phyloP scores from a whole-genome alignment of 805 yeast species.

The Torulaspora maleeae region DNA sequence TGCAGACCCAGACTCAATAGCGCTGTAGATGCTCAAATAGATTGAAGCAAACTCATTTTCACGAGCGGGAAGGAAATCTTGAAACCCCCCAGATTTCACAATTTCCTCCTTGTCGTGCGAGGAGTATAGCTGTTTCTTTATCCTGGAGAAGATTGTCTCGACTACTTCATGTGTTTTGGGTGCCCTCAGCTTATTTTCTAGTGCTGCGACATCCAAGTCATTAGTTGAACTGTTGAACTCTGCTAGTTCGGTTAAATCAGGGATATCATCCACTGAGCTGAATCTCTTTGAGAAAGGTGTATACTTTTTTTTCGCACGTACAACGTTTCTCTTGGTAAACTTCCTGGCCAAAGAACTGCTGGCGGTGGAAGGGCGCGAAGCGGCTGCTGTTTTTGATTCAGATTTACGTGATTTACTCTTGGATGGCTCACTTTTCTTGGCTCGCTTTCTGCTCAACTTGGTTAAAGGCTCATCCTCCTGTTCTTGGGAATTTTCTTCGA shows the following conservation, averaged over 20 bases:
- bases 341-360: slow-evolving; percentile 19
- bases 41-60: slow-evolving; percentile 75
- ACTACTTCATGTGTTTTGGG: slow-evolving; percentile 37
- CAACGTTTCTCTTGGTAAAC: slow-evolving; percentile 33
- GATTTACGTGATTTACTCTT: slow-evolving; percentile 7
- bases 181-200: slow-evolving; percentile 36
- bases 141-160: slow-evolving; percentile 35
- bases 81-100: slow-evolving; percentile 37
- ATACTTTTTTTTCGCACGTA: slow-evolving; percentile 31
- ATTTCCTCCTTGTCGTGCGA: slow-evolving; percentile 41
- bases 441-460: background rate
- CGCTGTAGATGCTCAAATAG: slow-evolving; percentile 62
- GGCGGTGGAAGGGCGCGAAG: slow-evolving; percentile 10
- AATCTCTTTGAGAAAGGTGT: slow-evolving; percentile 29
- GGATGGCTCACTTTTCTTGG: background rate
- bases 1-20: slow-evolving; percentile 67
- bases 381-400: slow-evolving; percentile 5
- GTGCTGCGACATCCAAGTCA: slow-evolving; percentile 22
- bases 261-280: slow-evolving; percentile 28
- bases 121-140: slow-evolving; percentile 37
- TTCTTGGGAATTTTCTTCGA: background rate
- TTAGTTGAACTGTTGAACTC: slow-evolving; percentile 26
- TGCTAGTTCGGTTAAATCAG: slow-evolving; percentile 29
- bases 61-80: slow-evolving; percentile 70
- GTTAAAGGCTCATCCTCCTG: slow-evolving; percentile 1